Base-by-base conservation (phyloP, 176 grass and related monocot species). In the Cenchrus purpureus region DNA sequence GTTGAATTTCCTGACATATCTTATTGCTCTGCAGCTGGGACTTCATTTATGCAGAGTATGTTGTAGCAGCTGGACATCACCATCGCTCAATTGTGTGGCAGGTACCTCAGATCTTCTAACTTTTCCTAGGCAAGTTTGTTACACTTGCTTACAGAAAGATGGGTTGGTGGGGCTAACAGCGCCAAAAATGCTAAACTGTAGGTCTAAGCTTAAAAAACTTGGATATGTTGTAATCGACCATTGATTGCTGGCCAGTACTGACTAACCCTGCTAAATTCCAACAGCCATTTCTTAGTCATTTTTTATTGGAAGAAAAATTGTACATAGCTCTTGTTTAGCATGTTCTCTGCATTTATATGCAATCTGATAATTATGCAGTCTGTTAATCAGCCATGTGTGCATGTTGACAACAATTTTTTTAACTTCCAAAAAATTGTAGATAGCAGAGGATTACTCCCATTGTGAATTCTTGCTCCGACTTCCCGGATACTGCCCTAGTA, bases 11-110 rank as follows among this genome's bases (percentile, higher is more conserved):
- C 25, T 60, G 62, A 80, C n/a, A 37, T 68, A 48, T 71, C 65
- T 45, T 71, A 16, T 8, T 61, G 73, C 48, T 86, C 77, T 86
- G 80, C 86, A 97, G 94, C 77, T 98, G 97, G 97, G 97, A 98
- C 83, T 98, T 98, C 82, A 98, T 98, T 87, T 98, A 98, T 88
- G 91, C 97, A 76, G 97, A 98, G 77, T 98, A 98, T 69, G 90
- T 98, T 0, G 84, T 95, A 82, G 97, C 45, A 80, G 93, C 93
- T 68, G 97, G 97, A 60, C 68, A 91, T 82, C 93, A 95, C 84
- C 97, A 98, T 86, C 97, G 91, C 16, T 98, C 97, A 57, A 93
- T 98, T 78, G 93, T 98, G 56, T 94, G 93, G 93, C 96, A 98
- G 96, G 96, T 95, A 74, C 14, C 14, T 32, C 49, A 16, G 12